These are phyloP conservation scores for Aspergillus bertholletiae DNA, from an alignment of 495 filamentous ascomycete genomes.

Conservation along the genomic window DNA sequence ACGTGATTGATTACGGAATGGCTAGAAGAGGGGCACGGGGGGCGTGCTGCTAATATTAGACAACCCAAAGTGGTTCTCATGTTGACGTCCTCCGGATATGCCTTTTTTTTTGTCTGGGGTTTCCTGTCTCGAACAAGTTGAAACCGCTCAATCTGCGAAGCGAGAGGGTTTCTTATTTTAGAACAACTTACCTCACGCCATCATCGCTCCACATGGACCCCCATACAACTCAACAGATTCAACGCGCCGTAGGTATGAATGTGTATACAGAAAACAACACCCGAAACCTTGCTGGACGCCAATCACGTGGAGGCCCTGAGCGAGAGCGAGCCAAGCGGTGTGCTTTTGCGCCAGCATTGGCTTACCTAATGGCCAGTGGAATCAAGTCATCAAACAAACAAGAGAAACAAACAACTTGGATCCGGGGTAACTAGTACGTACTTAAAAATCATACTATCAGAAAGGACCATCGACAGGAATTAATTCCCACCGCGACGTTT, in stretches of 20 bases:
- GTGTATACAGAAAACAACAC: not conserved
- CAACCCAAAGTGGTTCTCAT: too few species aligned
- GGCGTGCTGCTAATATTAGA: too few species aligned
- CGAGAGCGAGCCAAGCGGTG: too few species aligned
- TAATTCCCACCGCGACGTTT: constrained; percentile 1
- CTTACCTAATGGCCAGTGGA: constrained; percentile 9
- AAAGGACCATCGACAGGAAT: not conserved
- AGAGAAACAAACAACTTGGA: not conserved
- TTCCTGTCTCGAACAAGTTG: too few species aligned
- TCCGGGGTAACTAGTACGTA: too few species aligned
- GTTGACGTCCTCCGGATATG: too few species aligned
- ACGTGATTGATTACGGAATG: too few species aligned
- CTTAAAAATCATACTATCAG: not conserved
- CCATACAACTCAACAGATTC: not conserved
- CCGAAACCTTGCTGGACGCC: not conserved
- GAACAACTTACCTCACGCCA: not conserved
- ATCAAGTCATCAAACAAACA: constrained; percentile 11
- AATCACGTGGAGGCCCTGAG: not conserved
- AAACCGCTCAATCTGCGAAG: not conserved
- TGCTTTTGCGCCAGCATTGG: not conserved
- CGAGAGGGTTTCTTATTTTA: not conserved
- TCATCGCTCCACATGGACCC: not conserved
- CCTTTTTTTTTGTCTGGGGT: too few species aligned
- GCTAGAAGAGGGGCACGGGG: too few species aligned
- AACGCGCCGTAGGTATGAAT: not conserved